Percentiles rank a stretch among this genome's conserved stretches.
Conservation (phyloP, 2,329 filamentous ascomycete genomes). For the Polychaeton citri region DNA sequence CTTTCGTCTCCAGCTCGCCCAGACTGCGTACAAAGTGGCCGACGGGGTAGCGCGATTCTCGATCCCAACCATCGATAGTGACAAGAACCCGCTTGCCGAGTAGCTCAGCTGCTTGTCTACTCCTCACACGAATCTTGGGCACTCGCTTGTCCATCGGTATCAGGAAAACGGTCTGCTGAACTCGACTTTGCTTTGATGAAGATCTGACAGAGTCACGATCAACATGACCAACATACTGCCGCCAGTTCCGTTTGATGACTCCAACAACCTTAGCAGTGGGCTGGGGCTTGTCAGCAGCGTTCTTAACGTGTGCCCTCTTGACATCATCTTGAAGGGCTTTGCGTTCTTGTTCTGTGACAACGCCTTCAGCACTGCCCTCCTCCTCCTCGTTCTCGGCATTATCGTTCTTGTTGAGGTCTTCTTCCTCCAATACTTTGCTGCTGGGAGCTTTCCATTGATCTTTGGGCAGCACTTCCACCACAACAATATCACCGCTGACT, state of each 20-base stretch:
- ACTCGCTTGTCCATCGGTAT: constrained; percentile 97
- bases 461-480: constrained; percentile 82
- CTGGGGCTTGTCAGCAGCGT: constrained; percentile 63
- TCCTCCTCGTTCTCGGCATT: constrained; percentile 82
- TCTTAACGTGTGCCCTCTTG: constrained; percentile 66
- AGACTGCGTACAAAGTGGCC: constrained; percentile 90
- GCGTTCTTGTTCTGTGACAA: constrained; percentile 81
- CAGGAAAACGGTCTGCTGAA: constrained; percentile 85
- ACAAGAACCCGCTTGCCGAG: constrained; percentile 84
- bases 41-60: constrained; percentile 80
- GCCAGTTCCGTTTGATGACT: constrained; percentile 89
- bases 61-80: constrained; percentile 89
- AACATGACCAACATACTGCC: constrained; percentile 93
- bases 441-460: constrained; percentile 97
- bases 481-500: constrained; percentile 82
- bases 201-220: constrained; percentile 73
- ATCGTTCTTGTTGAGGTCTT: constrained; percentile 80
- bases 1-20: constrained; percentile 88
- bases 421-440: constrained; percentile 90
- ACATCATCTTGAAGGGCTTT: constrained; percentile 84
- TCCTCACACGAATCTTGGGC: constrained; percentile 87
- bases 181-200: constrained; percentile 60
- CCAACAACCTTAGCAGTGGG: constrained; percentile 89
- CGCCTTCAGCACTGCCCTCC: constrained; percentile 54
- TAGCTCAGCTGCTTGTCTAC: constrained; percentile 76